Percentiles rank a stretch among this genome's conserved stretches.
These are phyloP conservation scores for Erodium texanum DNA, from an alignment of 441 rosid species.

Conservation along the genomic window DNA sequence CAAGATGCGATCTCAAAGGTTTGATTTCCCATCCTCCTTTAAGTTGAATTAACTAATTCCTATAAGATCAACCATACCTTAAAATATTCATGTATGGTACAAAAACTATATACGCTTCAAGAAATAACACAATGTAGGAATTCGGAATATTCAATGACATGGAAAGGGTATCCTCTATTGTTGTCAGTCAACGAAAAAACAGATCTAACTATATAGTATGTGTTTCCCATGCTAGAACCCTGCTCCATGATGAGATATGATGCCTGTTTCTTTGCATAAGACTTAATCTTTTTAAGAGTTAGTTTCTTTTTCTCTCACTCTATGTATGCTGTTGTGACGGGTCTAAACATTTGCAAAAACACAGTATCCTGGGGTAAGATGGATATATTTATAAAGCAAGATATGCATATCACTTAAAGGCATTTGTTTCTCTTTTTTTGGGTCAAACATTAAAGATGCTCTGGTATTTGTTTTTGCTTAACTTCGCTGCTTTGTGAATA, in stretches of 20 bases:
- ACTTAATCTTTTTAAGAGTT: neutral
- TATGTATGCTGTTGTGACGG: neutral
- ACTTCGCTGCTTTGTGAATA: neutral
- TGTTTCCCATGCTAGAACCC: constrained; percentile 4
- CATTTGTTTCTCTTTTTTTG: neutral
- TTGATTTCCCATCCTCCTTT: constrained; percentile 14
- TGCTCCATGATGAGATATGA: neutral
- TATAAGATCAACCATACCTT: neutral
- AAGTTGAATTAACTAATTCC: neutral
- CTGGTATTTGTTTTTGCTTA: neutral
- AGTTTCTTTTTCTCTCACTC: neutral
- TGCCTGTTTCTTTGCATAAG: neutral
- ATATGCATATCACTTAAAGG: neutral
- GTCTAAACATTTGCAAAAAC: neutral
- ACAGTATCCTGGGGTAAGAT: neutral
- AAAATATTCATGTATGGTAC: neutral
- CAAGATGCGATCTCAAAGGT: constrained; percentile 91
- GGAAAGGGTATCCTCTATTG: neutral
- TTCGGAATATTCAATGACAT: neutral
- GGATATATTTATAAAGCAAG: neutral
- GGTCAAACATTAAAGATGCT: neutral
- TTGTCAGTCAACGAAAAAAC: neutral
- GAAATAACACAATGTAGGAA: neutral
- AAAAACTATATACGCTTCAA: neutral
- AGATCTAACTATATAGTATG: neutral